Base-by-base conservation (phyloP, 257 asterid species). In the Plantago ovata region DNA sequence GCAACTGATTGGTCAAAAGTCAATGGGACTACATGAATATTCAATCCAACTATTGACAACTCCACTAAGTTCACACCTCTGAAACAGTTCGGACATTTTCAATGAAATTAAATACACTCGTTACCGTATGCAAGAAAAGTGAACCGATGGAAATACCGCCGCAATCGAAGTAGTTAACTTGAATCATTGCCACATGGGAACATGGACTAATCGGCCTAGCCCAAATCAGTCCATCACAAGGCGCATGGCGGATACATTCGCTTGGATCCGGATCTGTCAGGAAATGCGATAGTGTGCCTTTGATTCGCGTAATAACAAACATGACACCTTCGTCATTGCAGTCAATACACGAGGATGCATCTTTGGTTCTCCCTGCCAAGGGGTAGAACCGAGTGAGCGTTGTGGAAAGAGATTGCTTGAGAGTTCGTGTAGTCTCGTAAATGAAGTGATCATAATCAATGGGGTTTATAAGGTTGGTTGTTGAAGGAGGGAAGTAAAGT, bases 321-420 rank as follows among this genome's bases (percentile, higher is more conserved):
- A 48, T 69, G 33, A 61, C 20, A 0, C 84, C 84, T 47, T 72
- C 56, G 58, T 75, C 84, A 43, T 66, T 63, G 78, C 79, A 75
- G 23, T 66, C 69, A 56, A 79, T 28, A 51, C 77, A 72, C 22
- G 63, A n/a, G n/a, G n/a, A 38, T 0, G 15, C 4, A 48, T 72
- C 75, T 10, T 55, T 69, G 68, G 67, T 16, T 56, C 71, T 42
- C 2, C 85, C 85, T 0, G 81, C 84, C 0, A 79, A 64, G n/a
- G 84, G 81, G 42, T 75, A 72, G 44, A 68, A 79, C 19, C 16
- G 73, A 5, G 77, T 49, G 8, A 79, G 69, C 4, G 77, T 66
- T 7, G 36, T 2, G 3, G 84, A 75, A 13, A 79, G 84, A 0
- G 84, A 75, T 0, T 52, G 56, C 39, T 69, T 72, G 10, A 78